Evolutionary conservation across 805 yeast species (phyloP), one percentile per base, ranked within the genome.

Genomic region (Kregervanrija pseudodelftensis): DNA sequence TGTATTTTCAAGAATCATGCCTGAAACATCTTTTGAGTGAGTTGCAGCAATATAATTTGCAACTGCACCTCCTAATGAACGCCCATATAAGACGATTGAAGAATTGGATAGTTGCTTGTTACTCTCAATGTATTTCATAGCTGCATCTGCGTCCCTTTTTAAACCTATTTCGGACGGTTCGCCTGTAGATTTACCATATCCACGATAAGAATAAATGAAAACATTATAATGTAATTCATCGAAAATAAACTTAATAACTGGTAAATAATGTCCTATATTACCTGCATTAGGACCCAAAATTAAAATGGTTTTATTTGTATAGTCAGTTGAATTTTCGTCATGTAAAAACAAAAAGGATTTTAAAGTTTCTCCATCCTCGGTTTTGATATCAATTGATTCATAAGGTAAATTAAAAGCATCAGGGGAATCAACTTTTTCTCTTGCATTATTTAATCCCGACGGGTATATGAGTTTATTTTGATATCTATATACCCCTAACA

Each of bases 11-110:
- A 91, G 62, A 2, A 93, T 73, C 9, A 90, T 53, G 1, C 83
- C 96, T 44, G 72, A 70, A 11, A 87, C 67, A 33, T 36, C 30
- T 8, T 35, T 13, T 30, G 39, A 11, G 11, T 35, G 37, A 16
- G 71, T 72, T 2, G 87, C 71, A 0, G 93, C 89, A 43, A 88
- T 74, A 64, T 88, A 85, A 14, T 89, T 76, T 8, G 95, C 88
- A 33, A 86, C 96, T 0, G 98, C 99, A 3, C 98, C 98, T 33
- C 99, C 99, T 11, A 91, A 67, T 9, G 96, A 86, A 41, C 97
- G 72, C 2, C 98, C 98, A 59, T 89, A 89, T 9, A 89, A 68
- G 1, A 87, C 66, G 2, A 90, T 49, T 8, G 79, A 66, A 1
- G 83, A 71, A 41, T 69, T 61, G 40, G 68, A 65, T 44, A 80